These are phyloP conservation scores for Fusarium fracticaudum DNA, from an alignment of 2,329 filamentous ascomycete genomes.

Conservation along the genomic window DNA sequence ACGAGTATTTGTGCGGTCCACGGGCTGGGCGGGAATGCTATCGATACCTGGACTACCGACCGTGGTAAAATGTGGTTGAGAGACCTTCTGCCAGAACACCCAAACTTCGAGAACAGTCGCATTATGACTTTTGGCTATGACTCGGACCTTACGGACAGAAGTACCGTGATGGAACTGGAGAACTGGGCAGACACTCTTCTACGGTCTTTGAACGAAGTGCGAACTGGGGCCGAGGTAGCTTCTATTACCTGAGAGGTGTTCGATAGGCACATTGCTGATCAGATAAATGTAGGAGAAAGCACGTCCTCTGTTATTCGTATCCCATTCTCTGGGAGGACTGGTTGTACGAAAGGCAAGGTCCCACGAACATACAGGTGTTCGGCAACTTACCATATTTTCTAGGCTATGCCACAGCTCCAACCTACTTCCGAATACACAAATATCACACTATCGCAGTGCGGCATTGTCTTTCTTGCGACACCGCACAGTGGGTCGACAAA, in stretches of 20 bases:
- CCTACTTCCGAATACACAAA: too few relatives aligned
- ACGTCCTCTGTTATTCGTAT: background rate
- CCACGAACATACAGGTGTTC: too few relatives aligned
- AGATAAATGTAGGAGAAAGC: background rate
- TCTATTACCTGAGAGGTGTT: accelerated
- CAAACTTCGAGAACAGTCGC: accelerated
- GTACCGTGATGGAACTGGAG: accelerated
- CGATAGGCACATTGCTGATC: background rate
- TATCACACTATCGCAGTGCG: too few relatives aligned
- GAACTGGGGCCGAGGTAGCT: too few relatives aligned
- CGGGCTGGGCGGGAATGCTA: accelerated
- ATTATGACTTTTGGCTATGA: background rate
- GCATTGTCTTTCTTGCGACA: too few relatives aligned
- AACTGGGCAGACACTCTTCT: accelerated
- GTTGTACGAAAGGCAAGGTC: background rate
- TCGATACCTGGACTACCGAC: accelerated
- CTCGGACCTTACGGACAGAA: accelerated
- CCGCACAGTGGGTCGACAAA: too few relatives aligned
- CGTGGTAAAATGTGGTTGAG: background rate
- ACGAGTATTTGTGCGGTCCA: too few relatives aligned
- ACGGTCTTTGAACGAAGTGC: background rate
- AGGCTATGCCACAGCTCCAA: background rate
- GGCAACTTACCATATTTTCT: background rate
- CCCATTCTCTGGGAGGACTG: too few relatives aligned
- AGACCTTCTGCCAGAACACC: accelerated